A percentile compares a stretch with the other conserved stretches of the same genome.
These are phyloP conservation scores for Aspergillus taichungensis DNA, from an alignment of 495 filamentous ascomycete species.

Conservation along the genomic window DNA sequence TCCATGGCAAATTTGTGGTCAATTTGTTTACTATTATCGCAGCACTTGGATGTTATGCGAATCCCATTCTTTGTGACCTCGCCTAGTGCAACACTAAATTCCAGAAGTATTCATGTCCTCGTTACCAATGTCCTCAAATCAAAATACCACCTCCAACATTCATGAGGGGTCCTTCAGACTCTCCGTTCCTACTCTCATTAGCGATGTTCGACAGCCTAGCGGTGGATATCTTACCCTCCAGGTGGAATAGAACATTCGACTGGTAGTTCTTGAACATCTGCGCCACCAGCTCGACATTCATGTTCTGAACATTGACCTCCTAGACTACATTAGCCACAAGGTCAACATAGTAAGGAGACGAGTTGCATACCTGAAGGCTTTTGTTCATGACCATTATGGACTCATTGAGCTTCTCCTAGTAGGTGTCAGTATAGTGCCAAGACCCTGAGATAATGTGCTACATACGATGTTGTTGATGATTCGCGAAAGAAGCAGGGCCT, in stretches of 20 bases:
- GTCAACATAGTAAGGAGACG: not conserved
- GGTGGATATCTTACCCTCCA: constrained; percentile 64
- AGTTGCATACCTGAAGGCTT: constrained; percentile 60
- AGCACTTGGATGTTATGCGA: no score
- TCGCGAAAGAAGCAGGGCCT: constrained; percentile 81
- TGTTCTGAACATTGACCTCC: constrained; percentile 97
- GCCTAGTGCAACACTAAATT: no score
- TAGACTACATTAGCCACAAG: constrained; percentile 21
- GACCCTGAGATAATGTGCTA: constrained; percentile 1
- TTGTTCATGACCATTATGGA: constrained; percentile 87
- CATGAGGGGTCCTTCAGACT: constrained; percentile 71
- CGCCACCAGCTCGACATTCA: constrained; percentile 95
- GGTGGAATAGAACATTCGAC: constrained; percentile 92
- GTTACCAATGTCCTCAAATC: not conserved
- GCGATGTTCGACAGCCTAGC: not conserved
- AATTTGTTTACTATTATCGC: no score
- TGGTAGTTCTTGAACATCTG: constrained; percentile 99
- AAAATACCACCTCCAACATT: constrained; percentile 5
- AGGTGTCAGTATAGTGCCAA: constrained; percentile 5
- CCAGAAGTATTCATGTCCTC: not conserved
- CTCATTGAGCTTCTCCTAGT: constrained; percentile 95
- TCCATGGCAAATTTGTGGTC: no score
- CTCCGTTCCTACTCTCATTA: constrained; percentile 57
- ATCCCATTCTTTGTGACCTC: not conserved
- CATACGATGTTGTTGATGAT: constrained; percentile 95